A percentile compares a stretch with the other conserved stretches of the same genome.
phyloP scores from a whole-genome alignment of 1,284 basidiomycete genomes.

The Tilletia setariae region DNA sequence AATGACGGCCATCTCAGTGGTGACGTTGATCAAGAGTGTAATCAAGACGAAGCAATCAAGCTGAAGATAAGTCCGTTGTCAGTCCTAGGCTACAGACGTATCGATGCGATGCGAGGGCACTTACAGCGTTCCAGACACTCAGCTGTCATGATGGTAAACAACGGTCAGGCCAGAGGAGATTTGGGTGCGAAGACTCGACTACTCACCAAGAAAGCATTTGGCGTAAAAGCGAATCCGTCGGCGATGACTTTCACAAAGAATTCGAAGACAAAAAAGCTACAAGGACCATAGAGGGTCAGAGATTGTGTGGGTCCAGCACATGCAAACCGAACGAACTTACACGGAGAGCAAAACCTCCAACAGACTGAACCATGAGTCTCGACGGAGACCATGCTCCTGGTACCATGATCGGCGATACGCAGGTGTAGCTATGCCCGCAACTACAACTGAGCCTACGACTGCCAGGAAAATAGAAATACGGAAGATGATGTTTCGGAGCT shows the following conservation, averaged over 20 bases:
- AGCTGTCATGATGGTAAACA: constrained; percentile 51
- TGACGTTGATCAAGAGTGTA: constrained; percentile 77
- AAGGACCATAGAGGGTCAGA: neutral
- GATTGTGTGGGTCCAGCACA: neutral
- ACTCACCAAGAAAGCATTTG: constrained; percentile 75
- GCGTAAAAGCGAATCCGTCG: constrained; percentile 80
- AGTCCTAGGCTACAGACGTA: neutral
- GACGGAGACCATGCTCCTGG: constrained; percentile 62
- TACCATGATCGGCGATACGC: constrained; percentile 77
- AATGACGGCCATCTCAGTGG: constrained; percentile 72
- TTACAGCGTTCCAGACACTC: constrained; percentile 77
- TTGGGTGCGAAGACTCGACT: too few relatives aligned
- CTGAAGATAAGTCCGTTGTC: neutral
- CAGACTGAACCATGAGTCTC: constrained; percentile 82
- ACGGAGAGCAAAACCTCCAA: constrained; percentile 71
- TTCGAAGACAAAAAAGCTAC: constrained; percentile 73
- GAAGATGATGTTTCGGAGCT: constrained; percentile 68
- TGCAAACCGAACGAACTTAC: neutral
- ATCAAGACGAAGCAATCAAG: constrained; percentile 83
- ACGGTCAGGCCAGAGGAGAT: too few relatives aligned
- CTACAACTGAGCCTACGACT: constrained; percentile 78
- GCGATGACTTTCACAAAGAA: constrained; percentile 87
- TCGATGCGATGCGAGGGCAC: neutral
- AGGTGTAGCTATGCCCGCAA: constrained; percentile 82
- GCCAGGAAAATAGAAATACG: constrained; percentile 72